Evolutionary conservation across 306 rosid genomes (phyloP), one percentile per base, ranked within the genome.

Genomic region (Sphenostylis stenocarpa): DNA sequence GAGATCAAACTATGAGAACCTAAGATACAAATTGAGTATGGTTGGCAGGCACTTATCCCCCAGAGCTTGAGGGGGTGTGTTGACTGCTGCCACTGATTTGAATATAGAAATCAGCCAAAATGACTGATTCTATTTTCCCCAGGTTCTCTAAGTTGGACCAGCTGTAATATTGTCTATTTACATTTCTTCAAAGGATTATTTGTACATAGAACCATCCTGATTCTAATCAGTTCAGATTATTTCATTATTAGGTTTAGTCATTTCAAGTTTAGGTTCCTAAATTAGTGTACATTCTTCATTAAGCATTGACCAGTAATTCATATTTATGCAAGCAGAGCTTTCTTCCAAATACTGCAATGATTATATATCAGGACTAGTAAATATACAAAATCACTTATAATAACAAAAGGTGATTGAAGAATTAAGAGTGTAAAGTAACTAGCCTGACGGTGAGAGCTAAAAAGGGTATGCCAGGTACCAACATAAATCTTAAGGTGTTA

Each of bases 291-390:
- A 49, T 0, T 6, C 2, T 52, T 52, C 58, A 52, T 49, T 49
- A 49, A 7, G 1, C 7, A 52, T 52, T 52, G 28, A 52, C 29
- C 60, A 0, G 3, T 52, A 20, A 20, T 20, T 52, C 60, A 52
- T 19, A 51, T 51, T 19, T 24, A 56, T 12, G 36, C 16, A 26
- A 57, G 28, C n/a, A 26, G 11, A 26, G 9, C 19, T 57, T 57
- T 57, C n/a, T 57, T 57, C 38, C 36, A 57, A 57, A 29, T 61
- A 61, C 5, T 16, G 6, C 13, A 61, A 75, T 64, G 58, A 24
- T 60, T 68, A 58, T 62, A 61, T 15, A 67, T 62, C 51, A 68
- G 79, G 47, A 72, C 21, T 65, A 31, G 38, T 61, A 64, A 62
- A 48, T 69, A 16, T 60, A 53, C 65, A 51, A 51, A 34, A 61